Percentiles rank a stretch among this genome's conserved stretches.
Evolutionary conservation across 441 rosid species (phyloP).

Genomic region (Melianthus villosus): DNA sequence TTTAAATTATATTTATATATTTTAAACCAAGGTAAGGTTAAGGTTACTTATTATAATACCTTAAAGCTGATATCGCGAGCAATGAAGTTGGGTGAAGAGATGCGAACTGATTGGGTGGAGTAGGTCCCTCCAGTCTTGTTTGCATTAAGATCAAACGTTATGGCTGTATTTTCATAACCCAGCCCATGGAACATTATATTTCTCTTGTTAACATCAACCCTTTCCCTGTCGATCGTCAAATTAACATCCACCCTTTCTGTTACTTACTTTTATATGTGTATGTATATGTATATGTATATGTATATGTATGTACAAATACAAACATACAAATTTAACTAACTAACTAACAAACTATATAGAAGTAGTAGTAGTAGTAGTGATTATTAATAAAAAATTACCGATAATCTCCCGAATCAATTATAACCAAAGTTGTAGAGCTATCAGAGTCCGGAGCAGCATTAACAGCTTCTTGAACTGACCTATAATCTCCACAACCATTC

Average conservation of each 20-base stretch:
- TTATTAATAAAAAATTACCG: too few relatives aligned
- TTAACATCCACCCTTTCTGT: too few relatives aligned
- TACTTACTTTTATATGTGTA: too few relatives aligned
- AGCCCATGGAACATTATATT: constrained; percentile 65
- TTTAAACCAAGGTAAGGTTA: too few relatives aligned
- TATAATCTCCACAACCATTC: background rate
- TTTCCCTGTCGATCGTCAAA: constrained; percentile 5
- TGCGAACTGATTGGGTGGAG: constrained; percentile 38
- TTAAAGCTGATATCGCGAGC: constrained; percentile 67
- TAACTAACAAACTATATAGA: too few relatives aligned
- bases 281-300: too few relatives aligned
- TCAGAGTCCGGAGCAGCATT: background rate
- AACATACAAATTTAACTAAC: background rate
- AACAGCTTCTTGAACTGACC: background rate
- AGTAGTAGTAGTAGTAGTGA: too few relatives aligned
- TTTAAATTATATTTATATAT: too few relatives aligned
- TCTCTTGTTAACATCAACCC: constrained; percentile 47
- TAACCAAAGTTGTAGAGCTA: background rate
- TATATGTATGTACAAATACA: too few relatives aligned
- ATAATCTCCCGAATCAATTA: background rate
- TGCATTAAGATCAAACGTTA: constrained; percentile 66
- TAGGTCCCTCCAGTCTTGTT: constrained; percentile 52
- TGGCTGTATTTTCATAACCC: constrained; percentile 38
- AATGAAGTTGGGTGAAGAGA: constrained; percentile 44
- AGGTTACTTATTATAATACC: constrained; percentile 21